Base-by-base conservation (phyloP, 177 flowering plant genomes). In the Vitis hybrid region DNA sequence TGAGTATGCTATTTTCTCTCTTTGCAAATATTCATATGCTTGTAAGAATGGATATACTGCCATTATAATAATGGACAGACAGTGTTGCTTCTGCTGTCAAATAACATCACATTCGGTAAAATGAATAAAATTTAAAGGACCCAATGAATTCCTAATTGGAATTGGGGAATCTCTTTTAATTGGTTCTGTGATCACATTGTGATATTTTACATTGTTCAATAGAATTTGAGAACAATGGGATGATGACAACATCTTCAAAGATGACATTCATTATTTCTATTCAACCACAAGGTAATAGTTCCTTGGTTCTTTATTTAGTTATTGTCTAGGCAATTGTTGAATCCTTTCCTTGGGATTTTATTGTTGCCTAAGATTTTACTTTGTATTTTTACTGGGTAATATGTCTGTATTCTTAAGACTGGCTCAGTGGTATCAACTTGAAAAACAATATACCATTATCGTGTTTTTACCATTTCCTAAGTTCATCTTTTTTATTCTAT, bases 181-280 rank as follows among this genome's bases (percentile, higher is more conserved):
- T 64, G 35, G 3, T 48, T 64, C 32, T 13, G 49, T 64, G 49
- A 48, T 48, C 24, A 48, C 14, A 12, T 48, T 64, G 27, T 64
- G 66, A 48, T 64, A 64, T 49, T 64, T 64, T 64, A 49, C 21
- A 64, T 64, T 1, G 66, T 64, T 64, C 11, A 49, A 20, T 64
- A 51, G 56, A 50, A 48, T 64, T 64, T 18, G 30, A 64, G 56
- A 64, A 63, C 50, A 63, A 17, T 63, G 32, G 65, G 50, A 63
- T 35, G 52, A 35, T 41, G 52, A 63, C 14, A 63, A 63, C 17
- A 63, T 63, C 48, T 48, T 63, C 65, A 63, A 63, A 63, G 65
- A 46, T 46, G 53, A 30, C 15, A 63, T 49, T 63, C 52, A 1
- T 63, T 63, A 63, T 41, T 63, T 63, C 53, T 63, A 63, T 63